Conservation (phyloP, 305 asterid genomes). For the Solanum hybrid region DNA sequence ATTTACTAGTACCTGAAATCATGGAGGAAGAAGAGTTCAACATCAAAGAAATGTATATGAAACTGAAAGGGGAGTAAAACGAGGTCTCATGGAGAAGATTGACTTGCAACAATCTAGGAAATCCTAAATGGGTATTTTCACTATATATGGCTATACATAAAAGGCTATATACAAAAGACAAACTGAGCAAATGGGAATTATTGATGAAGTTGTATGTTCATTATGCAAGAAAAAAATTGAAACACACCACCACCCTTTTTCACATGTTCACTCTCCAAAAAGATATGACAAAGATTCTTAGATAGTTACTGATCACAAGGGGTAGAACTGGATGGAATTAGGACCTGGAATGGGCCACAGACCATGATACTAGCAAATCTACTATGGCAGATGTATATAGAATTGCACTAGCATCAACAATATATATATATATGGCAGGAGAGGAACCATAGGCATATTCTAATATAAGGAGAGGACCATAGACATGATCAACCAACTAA, state of each 20-base stretch:
- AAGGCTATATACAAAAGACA: no score
- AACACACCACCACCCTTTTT: not conserved
- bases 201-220: not conserved
- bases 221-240: not conserved
- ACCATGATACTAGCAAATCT: not conserved
- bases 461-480: not conserved
- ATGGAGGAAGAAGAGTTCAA: not conserved
- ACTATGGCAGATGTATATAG: not conserved
- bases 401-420: not conserved
- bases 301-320: not conserved
- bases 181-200: not conserved
- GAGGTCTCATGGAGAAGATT: no score
- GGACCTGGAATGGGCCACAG: not conserved
- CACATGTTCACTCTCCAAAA: not conserved
- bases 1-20: not conserved
- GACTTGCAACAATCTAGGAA: no score
- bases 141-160: not conserved
- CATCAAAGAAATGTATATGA: not conserved
- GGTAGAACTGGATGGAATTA: not conserved
- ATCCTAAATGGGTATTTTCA: not conserved
- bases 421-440: not conserved
- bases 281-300: not conserved
- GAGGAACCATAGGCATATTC: not conserved
- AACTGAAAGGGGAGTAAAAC: not conserved
- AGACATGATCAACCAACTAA: not conserved